Evolutionary conservation across 140 eudicot species (phyloP).

Genomic region (Oenanthe javanica): DNA sequence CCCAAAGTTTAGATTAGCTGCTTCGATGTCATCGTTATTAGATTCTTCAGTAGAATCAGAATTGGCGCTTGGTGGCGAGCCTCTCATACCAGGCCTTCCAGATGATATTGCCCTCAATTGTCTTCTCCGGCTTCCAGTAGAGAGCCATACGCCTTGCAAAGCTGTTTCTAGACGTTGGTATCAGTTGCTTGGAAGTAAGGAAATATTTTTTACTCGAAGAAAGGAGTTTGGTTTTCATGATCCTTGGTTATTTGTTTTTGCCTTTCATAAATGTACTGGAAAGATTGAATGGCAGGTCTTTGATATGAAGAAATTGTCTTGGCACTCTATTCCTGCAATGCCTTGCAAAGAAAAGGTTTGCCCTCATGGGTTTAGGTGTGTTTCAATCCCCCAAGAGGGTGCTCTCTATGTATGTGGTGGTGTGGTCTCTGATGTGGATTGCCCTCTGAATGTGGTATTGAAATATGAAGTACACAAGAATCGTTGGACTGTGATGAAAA

Average conservation of each 20-base stretch:
- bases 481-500: conserved; percentile 81
- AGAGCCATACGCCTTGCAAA: conserved; percentile 40
- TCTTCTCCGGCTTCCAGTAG: conserved; percentile 69
- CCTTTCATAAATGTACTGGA: conserved; percentile 77
- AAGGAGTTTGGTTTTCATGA: conserved; percentile 80
- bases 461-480: conserved; percentile 68
- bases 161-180: conserved; percentile 78
- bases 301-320: conserved; percentile 51
- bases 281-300: conserved; percentile 86
- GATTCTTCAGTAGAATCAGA: conserved; percentile 54
- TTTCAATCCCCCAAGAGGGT: conserved; percentile 63
- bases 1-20: conserved; percentile 70
- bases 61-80: conserved; percentile 39
- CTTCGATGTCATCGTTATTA: conserved; percentile 23
- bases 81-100: conserved; percentile 81
- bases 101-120: conserved; percentile 89
- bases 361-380: conserved; percentile 73
- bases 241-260: conserved; percentile 79
- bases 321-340: conserved; percentile 89
- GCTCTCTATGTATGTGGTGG: conserved; percentile 81
- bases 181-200: conserved; percentile 60
- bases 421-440: conserved; percentile 70
- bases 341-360: conserved; percentile 87
- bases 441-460: conserved; percentile 77
- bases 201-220: conserved; percentile 56